Conservation (phyloP, 225 moss, liverwort and hornwort species). For the Marchantia polymorpha region DNA sequence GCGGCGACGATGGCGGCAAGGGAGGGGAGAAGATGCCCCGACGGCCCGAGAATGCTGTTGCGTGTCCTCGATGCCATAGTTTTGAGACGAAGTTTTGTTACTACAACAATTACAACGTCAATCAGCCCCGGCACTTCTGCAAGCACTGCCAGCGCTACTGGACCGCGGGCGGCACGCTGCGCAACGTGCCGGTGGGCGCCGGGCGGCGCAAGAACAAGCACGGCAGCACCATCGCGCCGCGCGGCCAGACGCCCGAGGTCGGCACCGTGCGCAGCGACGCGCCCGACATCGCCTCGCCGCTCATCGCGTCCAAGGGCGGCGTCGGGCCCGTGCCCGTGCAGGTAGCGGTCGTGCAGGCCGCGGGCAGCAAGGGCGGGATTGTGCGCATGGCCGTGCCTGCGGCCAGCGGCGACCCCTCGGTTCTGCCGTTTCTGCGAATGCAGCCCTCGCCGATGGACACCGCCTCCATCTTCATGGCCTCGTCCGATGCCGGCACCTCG, state of each 20-base stretch:
- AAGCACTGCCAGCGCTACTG: conserved; percentile 52
- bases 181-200: conserved; percentile 50
- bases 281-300: conserved; percentile 35
- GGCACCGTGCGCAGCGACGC: conserved; percentile 39
- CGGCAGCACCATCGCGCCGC: conserved; percentile 27
- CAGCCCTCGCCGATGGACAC: conserved; percentile 23
- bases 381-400: conserved; percentile 20
- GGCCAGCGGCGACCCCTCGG: conserved; percentile 14
- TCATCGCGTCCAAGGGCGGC: conserved; percentile 27
- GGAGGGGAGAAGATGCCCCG: conserved; percentile 29
- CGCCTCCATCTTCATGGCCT: conserved; percentile 27
- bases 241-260: conserved; percentile 28
- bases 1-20: not conserved
- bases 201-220: conserved; percentile 54
- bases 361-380: conserved; percentile 1
- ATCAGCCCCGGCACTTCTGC: conserved; percentile 54
- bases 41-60: conserved; percentile 39
- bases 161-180: conserved; percentile 50
- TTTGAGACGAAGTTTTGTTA: conserved; percentile 52
- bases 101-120: conserved; percentile 50
- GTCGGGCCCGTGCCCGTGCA: conserved; percentile 25
- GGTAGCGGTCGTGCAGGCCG: conserved; percentile 30
- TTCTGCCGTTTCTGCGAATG: conserved; percentile 20
- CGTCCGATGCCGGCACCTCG: conserved; percentile 23
- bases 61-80: conserved; percentile 47